Evolutionary conservation across 306 rosid genomes (phyloP), one percentile per base, ranked within the genome.

Genomic region (Cucumis cinereus): DNA sequence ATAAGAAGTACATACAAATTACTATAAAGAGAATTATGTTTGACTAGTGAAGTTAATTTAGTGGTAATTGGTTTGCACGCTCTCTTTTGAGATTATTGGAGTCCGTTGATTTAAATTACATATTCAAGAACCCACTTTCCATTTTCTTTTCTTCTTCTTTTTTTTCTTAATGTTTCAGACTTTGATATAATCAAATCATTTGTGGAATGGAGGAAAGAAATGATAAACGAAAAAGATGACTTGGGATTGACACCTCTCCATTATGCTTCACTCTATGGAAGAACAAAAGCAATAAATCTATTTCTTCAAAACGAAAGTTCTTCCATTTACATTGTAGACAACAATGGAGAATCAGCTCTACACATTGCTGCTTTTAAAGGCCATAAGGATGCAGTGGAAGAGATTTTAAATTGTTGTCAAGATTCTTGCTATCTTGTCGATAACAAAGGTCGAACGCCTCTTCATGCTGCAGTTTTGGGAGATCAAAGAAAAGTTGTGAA

Each of bases 391-490:
- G 17, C 28, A 24, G 3, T 72, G 30, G 14, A 50, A 26, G 24
- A 15, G 45, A 13, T 72, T 11, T 13, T 49, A 20, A 26, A 50
- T 2, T 15, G 2, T 50, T 55, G 60, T 72, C 76, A 40, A 17
- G 76, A 72, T 28, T 41, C 22, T 50, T 72, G 45, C 59, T 15
- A 49, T 72, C 12, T 72, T 20, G 19, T 45, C 1, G 40, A 72
- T 24, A 47, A 45, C 11, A 72, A 49, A 49, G 76, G 76, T 17
- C 1, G 76, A 16, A 72, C 76, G 1, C 24, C 30, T 13, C 58
- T 72, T 49, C 76, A 72, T 49, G 76, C 60, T 45, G 76, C 76
- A 26, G 58, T 71, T 23, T 47, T 71, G 4, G 76, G 76, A 0
- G 40, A 49, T 10, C 59, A 24, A 71, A 16, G 7, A 49, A 5